These are phyloP conservation scores for Chaetomium strumarium DNA, from an alignment of 2,329 filamentous ascomycete species.

Conservation along the genomic window DNA sequence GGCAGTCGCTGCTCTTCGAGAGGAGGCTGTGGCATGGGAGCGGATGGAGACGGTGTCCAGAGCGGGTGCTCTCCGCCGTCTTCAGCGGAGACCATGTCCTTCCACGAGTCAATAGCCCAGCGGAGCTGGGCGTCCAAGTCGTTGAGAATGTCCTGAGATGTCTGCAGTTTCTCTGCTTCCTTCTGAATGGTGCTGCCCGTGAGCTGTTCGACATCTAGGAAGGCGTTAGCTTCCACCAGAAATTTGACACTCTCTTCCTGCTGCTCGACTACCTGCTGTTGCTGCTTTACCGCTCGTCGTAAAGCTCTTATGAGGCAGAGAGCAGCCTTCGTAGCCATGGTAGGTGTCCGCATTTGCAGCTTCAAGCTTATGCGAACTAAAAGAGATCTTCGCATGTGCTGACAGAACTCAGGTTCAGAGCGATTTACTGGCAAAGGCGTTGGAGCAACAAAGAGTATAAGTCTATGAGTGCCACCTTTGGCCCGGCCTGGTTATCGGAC, in stretches of 20 bases:
- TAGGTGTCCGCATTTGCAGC: background rate
- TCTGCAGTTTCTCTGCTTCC: background rate
- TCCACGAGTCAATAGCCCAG: background rate
- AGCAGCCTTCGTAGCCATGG: background rate
- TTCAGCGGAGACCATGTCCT: background rate
- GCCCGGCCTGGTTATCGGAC: too few relatives aligned
- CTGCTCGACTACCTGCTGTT: background rate
- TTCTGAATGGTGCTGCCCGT: background rate
- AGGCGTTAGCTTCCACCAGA: background rate
- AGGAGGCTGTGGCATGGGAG: background rate
- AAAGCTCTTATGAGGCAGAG: background rate
- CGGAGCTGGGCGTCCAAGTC: background rate
- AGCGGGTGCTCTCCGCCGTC: background rate
- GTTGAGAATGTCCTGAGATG: background rate
- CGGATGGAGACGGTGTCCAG: background rate
- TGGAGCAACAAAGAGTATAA: too few relatives aligned
- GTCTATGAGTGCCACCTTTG: too few relatives aligned
- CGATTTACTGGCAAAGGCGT: too few relatives aligned
- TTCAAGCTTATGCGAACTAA: background rate
- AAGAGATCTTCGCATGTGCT: too few relatives aligned
- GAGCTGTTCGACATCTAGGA: slow-evolving; percentile 1
- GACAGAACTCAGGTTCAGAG: too few relatives aligned
- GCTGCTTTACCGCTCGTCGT: background rate
- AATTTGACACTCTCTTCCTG: background rate
- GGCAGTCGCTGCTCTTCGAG: background rate